These are phyloP conservation scores for Cladobotryum mycophilum DNA, from an alignment of 2,329 filamentous ascomycete species.

Conservation along the genomic window DNA sequence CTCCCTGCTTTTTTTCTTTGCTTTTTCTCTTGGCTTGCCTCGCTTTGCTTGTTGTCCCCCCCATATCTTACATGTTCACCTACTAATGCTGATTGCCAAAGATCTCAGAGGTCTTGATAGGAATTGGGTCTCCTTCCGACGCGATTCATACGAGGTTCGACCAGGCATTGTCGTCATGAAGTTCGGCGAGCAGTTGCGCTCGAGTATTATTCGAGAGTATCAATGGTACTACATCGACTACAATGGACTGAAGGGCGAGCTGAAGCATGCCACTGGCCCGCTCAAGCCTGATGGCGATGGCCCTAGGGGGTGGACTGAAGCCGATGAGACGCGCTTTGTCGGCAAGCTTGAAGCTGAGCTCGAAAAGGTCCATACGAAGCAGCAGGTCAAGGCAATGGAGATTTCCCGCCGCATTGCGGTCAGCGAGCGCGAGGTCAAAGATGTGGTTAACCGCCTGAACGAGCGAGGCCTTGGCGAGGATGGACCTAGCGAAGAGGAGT, in stretches of 20 bases:
- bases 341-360: slow-evolving; percentile 81
- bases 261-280: slow-evolving; percentile 65
- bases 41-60: background rate
- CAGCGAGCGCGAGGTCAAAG: slow-evolving; percentile 82
- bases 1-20: background rate
- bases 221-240: slow-evolving; percentile 99
- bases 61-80: background rate
- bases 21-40: background rate
- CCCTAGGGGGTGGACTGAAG: slow-evolving; percentile 72
- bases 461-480: slow-evolving; percentile 51
- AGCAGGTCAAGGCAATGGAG: slow-evolving; percentile 94
- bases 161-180: slow-evolving; percentile 60
- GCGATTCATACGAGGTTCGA: slow-evolving; percentile 29
- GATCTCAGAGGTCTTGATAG: slow-evolving; percentile 40
- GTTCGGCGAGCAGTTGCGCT: slow-evolving; percentile 95
- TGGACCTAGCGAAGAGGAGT: slow-evolving; percentile 80
- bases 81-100: slow-evolving; percentile 24
- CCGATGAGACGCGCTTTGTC: slow-evolving; percentile 87
- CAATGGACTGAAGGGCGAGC: slow-evolving; percentile 80
- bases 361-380: slow-evolving; percentile 96
- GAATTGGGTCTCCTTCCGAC: slow-evolving; percentile 34
- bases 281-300: slow-evolving; percentile 35
- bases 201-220: slow-evolving; percentile 94
- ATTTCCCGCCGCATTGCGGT: slow-evolving; percentile 84
- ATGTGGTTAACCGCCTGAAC: slow-evolving; percentile 73